Evolutionary conservation across 2,329 filamentous ascomycete genomes (phyloP).

Genomic region (Hymenotorrendiella dingleyae): DNA sequence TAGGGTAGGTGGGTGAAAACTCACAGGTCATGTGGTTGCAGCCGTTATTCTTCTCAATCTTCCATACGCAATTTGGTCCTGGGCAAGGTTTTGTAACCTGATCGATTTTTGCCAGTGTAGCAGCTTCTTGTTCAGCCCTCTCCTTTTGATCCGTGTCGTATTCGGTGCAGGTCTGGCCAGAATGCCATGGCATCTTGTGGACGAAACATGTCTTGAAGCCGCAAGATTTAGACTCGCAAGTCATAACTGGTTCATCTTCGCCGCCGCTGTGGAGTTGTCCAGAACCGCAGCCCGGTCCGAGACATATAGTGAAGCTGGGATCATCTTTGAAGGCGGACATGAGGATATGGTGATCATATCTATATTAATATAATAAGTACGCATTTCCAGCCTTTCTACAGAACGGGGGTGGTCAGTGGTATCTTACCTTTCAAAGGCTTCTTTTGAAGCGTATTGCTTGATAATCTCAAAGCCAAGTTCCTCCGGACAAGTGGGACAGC

Average conservation of each 20-base stretch:
- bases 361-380: too few relatives aligned
- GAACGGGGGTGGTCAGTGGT: neutral
- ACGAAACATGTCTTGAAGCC: conserved; percentile 37
- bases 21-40: conserved; percentile 19
- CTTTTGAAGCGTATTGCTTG: conserved; percentile 37
- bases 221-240: conserved; percentile 35
- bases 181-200: conserved; percentile 39
- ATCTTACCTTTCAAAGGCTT: conserved; percentile 38
- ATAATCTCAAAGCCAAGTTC: conserved; percentile 40
- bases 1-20: too few relatives aligned
- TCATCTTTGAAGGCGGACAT: conserved; percentile 38
- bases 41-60: conserved; percentile 13
- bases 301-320: conserved; percentile 48
- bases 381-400: neutral
- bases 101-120: conserved; percentile 1
- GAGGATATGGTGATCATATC: conserved; percentile 40
- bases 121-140: conserved; percentile 10
- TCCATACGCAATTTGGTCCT: conserved; percentile 8
- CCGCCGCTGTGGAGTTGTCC: conserved; percentile 46
- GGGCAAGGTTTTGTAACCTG: neutral
- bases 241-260: conserved; percentile 35
- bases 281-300: conserved; percentile 40
- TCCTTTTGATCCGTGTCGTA: conserved; percentile 30
- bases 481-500: conserved; percentile 46
- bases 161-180: conserved; percentile 34